These are phyloP conservation scores for Microdochium nivale DNA, from an alignment of 2,329 filamentous ascomycete species.

Conservation along the genomic window DNA sequence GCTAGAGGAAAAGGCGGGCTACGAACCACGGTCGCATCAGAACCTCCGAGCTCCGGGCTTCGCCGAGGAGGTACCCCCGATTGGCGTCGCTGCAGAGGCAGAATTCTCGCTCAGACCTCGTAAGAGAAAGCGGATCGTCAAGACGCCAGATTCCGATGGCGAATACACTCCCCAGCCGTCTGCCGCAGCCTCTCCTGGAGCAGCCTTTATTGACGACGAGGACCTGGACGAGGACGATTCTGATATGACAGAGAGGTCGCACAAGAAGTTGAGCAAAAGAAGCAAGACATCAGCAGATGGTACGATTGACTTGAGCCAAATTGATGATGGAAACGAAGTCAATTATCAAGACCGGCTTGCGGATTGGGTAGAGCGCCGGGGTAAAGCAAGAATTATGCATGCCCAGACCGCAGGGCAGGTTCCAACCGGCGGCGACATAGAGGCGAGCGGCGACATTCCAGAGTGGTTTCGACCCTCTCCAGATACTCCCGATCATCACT, in stretches of 20 bases:
- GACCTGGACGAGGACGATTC: conserved; percentile 29
- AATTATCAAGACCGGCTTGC: conserved; percentile 69
- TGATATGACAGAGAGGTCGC: conserved; percentile 27
- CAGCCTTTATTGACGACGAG: conserved; percentile 20
- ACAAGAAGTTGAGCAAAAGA: conserved; percentile 31
- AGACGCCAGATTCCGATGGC: conserved; percentile 27
- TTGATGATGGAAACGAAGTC: conserved; percentile 85
- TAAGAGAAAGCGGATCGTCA: conserved; percentile 40
- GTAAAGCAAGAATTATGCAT: conserved; percentile 42
- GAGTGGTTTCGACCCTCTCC: conserved; percentile 87
- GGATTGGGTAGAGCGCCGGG: conserved; percentile 62
- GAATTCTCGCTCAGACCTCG: conserved; percentile 52
- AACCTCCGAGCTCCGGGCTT: conserved; percentile 68
- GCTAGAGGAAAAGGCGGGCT: conserved; percentile 29
- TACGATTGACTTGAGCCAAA: conserved; percentile 40
- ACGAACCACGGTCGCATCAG: conserved; percentile 58
- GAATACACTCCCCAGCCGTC: conserved; percentile 32
- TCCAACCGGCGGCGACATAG: conserved; percentile 19
- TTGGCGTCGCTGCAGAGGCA: conserved; percentile 26
- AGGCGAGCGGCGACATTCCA: conserved; percentile 34
- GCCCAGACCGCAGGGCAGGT: conserved; percentile 17
- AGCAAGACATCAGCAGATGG: conserved; percentile 25
- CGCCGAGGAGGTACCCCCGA: conserved; percentile 35
- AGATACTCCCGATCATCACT: conserved; percentile 63
- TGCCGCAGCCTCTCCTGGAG: conserved; percentile 13